Evolutionary conservation across 192 early-diverging fungal genomes (phyloP), one percentile per base, ranked within the genome.

Genomic region (Thamnidium elegans): DNA sequence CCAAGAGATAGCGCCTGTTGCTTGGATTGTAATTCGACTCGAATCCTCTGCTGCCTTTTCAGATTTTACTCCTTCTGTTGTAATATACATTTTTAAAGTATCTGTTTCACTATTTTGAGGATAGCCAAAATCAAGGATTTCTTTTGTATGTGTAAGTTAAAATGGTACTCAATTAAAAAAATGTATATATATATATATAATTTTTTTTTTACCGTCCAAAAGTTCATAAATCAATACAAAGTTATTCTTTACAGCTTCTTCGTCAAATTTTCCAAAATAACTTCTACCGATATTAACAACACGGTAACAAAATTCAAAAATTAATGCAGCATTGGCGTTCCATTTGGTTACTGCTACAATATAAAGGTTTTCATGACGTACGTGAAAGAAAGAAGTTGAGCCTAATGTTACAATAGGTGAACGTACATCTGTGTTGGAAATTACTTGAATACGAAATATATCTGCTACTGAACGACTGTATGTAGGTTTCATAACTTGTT

Each of bases 371-470:
- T 98, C 97, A 81, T 98, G 94, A 45, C 90, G 89, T 65, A 95
- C 87, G 75, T 99, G 95, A 81, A 95, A 96, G 77, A 96, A 99
- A 26, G 92, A 90, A 5, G 91, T 93, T 50, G 90, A 88, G 26
- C 93, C 94, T 34, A 98, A 73, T 1, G 92, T 95, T 36, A 88
- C 87, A 53, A 96, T 90, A n/a, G 97, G 95, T 13, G 89, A 90
- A 21, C 86, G 88, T 3, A 92, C 79, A 53, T 93, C 85, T 10
- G 93, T 90, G 42, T 90, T 91, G 20, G 95, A 90, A 63, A 98
- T 94, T 55, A 96, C 94, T 62, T 98, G 94, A 60, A 99, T 95
- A 44, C 97, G 89, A 79, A 99, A 99, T 50, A 98, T 84, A 72
- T 99, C 97, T 15, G 93, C 90, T 39, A 93, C 84, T 19, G 94